These are phyloP conservation scores for Claviceps cyperi DNA, from an alignment of 2,329 filamentous ascomycete species.

Conservation along the genomic window DNA sequence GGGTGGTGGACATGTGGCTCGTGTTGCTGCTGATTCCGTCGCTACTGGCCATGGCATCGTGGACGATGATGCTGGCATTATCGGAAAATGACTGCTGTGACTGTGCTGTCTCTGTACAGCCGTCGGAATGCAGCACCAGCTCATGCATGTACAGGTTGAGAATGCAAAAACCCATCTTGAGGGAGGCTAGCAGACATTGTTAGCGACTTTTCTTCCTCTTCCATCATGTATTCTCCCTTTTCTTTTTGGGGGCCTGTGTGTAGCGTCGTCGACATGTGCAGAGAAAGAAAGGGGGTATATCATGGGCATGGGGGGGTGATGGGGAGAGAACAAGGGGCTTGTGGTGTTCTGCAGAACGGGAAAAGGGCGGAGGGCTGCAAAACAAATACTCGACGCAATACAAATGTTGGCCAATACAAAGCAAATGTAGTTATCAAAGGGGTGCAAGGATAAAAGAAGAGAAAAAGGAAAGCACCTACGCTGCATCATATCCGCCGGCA, in stretches of 20 bases:
- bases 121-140: slow-evolving; percentile 52
- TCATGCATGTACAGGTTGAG: slow-evolving; percentile 64
- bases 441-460: too few species aligned
- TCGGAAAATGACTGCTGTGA: too few species aligned
- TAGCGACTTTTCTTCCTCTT: neutral
- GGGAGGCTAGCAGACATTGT: slow-evolving; percentile 31
- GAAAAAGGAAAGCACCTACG: slow-evolving; percentile 27
- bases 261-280: too few species aligned
- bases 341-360: too few species aligned
- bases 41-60: slow-evolving; percentile 23
- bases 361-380: too few species aligned
- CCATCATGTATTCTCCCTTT: neutral
- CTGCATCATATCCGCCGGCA: slow-evolving; percentile 37
- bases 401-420: too few species aligned
- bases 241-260: neutral
- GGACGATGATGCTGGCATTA: slow-evolving; percentile 21
- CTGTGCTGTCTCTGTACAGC: slow-evolving; percentile 19
- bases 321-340: too few species aligned
- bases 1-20: slow-evolving; percentile 13
- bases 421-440: too few species aligned
- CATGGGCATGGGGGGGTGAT: too few species aligned
- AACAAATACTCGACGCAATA: too few species aligned
- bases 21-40: too few species aligned
- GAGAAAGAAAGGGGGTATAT: too few species aligned
- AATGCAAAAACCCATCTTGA: slow-evolving; percentile 49